A percentile compares a stretch with the other conserved stretches of the same genome.
phyloP scores from a whole-genome alignment of 352 stramenopile genomes.

The Phytophthora meadii region DNA sequence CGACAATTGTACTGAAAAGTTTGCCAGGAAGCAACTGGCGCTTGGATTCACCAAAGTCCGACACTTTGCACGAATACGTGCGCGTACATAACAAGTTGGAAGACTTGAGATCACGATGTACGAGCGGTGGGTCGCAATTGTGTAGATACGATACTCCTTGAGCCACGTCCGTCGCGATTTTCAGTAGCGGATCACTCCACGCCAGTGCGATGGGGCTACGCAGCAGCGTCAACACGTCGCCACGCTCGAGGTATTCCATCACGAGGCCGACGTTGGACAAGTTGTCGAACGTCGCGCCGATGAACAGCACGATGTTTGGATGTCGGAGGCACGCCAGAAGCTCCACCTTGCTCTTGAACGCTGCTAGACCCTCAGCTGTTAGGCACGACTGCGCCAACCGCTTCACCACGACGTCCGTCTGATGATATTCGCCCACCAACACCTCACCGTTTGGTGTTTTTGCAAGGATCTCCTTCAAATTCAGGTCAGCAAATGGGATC shows the following conservation, averaged over 20 bases:
- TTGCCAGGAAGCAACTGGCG: constrained; percentile 48
- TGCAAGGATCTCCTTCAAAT: constrained; percentile 76
- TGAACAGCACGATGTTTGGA: constrained; percentile 88
- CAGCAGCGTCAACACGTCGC: constrained; percentile 70
- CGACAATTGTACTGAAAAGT: constrained; percentile 79
- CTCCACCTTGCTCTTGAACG: constrained; percentile 85
- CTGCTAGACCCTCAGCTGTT: constrained; percentile 62
- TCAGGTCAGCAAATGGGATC: constrained; percentile 79
- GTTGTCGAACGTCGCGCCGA: constrained; percentile 87
- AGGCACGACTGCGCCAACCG: constrained; percentile 65
- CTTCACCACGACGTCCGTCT: constrained; percentile 81
- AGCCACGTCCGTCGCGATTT: constrained; percentile 86
- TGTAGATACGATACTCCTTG: constrained; percentile 84
- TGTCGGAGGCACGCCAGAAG: constrained; percentile 81
- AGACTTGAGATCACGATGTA: constrained; percentile 87
- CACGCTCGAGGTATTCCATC: constrained; percentile 80
- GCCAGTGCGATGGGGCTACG: constrained; percentile 69
- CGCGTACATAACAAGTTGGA: constrained; percentile 79
- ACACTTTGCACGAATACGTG: constrained; percentile 84
- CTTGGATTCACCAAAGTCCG: constrained; percentile 84
- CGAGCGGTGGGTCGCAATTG: constrained; percentile 78
- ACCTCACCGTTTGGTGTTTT: constrained; percentile 75
- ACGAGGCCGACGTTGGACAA: constrained; percentile 80
- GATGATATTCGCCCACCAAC: constrained; percentile 77
- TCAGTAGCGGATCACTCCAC: constrained; percentile 80